A percentile compares a stretch with the other conserved stretches of the same genome.
Conservation (phyloP, 2,329 filamentous ascomycete genomes). For the Parascedosporium putredinis region DNA sequence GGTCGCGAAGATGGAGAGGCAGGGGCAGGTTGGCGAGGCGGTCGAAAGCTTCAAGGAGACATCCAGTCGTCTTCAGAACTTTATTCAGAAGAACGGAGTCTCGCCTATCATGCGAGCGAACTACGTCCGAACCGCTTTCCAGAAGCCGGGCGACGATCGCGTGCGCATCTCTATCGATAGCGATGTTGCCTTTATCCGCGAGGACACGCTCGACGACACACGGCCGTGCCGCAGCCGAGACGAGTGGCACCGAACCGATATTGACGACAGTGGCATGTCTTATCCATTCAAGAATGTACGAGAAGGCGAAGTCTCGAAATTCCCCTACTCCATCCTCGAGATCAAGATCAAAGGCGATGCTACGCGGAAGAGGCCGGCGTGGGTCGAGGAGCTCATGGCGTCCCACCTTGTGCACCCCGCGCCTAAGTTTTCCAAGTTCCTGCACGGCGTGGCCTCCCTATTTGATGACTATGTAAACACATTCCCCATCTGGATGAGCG, state of each 20-base stretch:
- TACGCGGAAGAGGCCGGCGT: slow-evolving; percentile 61
- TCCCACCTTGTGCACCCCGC: slow-evolving; percentile 87
- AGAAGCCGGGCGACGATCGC: slow-evolving; percentile 84
- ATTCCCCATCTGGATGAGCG: slow-evolving; percentile 90
- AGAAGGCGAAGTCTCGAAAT: slow-evolving; percentile 81
- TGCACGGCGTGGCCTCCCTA: slow-evolving; percentile 80
- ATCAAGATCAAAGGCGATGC: slow-evolving; percentile 71
- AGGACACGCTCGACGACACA: slow-evolving; percentile 65
- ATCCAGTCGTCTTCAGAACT: slow-evolving; percentile 66
- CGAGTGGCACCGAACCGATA: slow-evolving; percentile 85
- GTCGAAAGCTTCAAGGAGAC: slow-evolving; percentile 61
- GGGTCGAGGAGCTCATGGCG: slow-evolving; percentile 84
- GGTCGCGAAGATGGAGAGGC: slow-evolving; percentile 74
- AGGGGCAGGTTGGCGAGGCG: slow-evolving; percentile 55
- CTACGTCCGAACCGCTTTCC: slow-evolving; percentile 90
- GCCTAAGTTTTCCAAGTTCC: slow-evolving; percentile 91
- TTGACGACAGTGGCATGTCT: slow-evolving; percentile 71
- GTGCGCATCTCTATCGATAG: slow-evolving; percentile 91
- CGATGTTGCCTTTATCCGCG: slow-evolving; percentile 75
- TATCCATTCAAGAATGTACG: slow-evolving; percentile 83
- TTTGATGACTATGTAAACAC: slow-evolving; percentile 96
- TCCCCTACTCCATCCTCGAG: slow-evolving; percentile 84
- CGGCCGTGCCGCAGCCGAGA: slow-evolving; percentile 82
- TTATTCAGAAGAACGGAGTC: slow-evolving; percentile 66
- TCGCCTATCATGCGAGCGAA: slow-evolving; percentile 83